These are phyloP conservation scores for Aspergillus panamensis DNA, from an alignment of 495 filamentous ascomycete species.

Conservation along the genomic window DNA sequence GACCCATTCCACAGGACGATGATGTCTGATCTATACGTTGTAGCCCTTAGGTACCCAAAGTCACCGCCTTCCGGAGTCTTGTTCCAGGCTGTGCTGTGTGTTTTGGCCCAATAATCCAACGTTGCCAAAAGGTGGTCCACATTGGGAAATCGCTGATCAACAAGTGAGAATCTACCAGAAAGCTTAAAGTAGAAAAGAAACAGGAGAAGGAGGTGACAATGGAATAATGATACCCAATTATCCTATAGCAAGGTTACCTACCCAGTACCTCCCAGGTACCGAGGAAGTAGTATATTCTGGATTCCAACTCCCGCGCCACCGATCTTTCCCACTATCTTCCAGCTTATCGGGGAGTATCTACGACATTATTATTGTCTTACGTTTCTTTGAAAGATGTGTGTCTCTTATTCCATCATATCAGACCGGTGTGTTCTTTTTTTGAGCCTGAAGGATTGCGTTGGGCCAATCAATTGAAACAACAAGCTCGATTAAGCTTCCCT, in stretches of 20 bases:
- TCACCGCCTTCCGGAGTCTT: slow-evolving; percentile 2
- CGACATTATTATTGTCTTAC: too few relatives aligned
- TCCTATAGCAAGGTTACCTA: background rate
- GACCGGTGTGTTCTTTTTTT: background rate
- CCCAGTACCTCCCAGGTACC: too few relatives aligned
- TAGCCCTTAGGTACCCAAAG: slow-evolving; percentile 9
- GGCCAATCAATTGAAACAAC: background rate
- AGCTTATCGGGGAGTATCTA: too few relatives aligned
- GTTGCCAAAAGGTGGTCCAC: background rate
- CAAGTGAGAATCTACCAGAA: background rate
- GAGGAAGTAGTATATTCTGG: too few relatives aligned
- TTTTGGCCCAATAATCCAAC: slow-evolving; percentile 12
- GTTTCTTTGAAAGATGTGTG: too few relatives aligned
- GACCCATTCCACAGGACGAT: slow-evolving; percentile 3
- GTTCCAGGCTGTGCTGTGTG: background rate
- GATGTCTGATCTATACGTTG: background rate
- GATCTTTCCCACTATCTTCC: too few relatives aligned
- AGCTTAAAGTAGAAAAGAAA: background rate
- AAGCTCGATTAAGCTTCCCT: background rate
- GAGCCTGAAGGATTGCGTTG: background rate
- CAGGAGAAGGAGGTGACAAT: background rate
- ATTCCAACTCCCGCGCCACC: too few relatives aligned
- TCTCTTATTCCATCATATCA: too few relatives aligned
- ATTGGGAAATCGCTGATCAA: slow-evolving; percentile 4
- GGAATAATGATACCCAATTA: background rate